A percentile compares a stretch with the other conserved stretches of the same genome.
These are phyloP conservation scores for Gaillardinia entomophila DNA, from an alignment of 805 yeast species.

Conservation along the genomic window DNA sequence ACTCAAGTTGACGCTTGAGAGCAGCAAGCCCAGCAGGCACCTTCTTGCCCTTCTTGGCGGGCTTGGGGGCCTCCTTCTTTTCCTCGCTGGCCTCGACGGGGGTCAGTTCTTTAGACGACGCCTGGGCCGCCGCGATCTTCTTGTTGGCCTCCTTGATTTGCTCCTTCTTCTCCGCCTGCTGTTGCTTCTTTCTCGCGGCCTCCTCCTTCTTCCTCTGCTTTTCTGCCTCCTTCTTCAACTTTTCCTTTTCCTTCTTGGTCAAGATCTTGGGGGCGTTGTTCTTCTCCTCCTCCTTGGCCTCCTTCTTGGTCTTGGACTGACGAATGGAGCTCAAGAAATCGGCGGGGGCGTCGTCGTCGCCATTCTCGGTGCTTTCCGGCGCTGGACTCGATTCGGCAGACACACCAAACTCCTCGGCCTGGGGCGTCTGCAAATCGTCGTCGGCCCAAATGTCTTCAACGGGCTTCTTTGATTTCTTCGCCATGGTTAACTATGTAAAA, in stretches of 20 bases:
- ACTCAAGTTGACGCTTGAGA: constrained; percentile 80
- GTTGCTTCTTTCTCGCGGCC: constrained; percentile 79
- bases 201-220: constrained; percentile 87
- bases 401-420: constrained; percentile 28
- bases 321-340: constrained; percentile 84
- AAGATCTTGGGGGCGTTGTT: constrained; percentile 67
- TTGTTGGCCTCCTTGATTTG: constrained; percentile 46
- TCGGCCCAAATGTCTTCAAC: constrained; percentile 82
- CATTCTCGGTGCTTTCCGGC: constrained; percentile 3
- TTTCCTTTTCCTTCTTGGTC: constrained; percentile 90
- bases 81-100: constrained; percentile 35
- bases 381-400: constrained; percentile 19
- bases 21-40: constrained; percentile 90
- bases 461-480: constrained; percentile 54
- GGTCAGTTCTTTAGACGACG: constrained; percentile 11
- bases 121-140: constrained; percentile 34
- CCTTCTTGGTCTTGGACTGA: constrained; percentile 73
- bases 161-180: constrained; percentile 54
- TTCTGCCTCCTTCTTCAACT: constrained; percentile 89
- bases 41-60: constrained; percentile 62
- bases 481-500: constrained; percentile 20
- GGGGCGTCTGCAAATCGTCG: constrained; percentile 46
- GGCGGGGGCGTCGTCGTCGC: constrained; percentile 32
- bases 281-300: constrained; percentile 57
- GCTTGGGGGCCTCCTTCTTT: constrained; percentile 26